Evolutionary conservation across 2,329 filamentous ascomycete genomes (phyloP).

Genomic region (Epichloe scottii): DNA sequence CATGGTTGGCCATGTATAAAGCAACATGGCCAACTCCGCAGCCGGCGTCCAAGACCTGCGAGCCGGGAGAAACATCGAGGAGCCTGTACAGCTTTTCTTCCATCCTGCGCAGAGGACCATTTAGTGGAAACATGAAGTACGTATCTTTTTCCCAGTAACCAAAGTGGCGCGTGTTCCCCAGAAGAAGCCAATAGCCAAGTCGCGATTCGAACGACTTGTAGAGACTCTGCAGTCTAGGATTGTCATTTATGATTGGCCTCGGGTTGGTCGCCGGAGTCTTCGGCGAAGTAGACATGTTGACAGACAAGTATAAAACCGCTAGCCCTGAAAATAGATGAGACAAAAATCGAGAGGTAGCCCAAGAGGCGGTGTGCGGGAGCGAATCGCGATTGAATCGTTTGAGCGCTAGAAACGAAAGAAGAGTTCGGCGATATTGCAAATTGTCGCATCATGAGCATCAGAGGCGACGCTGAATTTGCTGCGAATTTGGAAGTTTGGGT

Average conservation of each 20-base stretch:
- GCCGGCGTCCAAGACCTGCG: conserved; percentile 38
- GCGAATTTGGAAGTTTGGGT: too few relatives aligned
- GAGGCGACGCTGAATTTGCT: too few relatives aligned
- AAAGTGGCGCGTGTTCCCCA: conserved; percentile 37
- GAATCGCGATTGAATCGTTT: too few relatives aligned
- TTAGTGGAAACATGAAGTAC: conserved; percentile 35
- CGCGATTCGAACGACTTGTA: conserved; percentile 30
- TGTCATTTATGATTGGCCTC: conserved; percentile 21
- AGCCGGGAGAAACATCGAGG: conserved; percentile 24
- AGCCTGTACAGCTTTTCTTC: conserved; percentile 32
- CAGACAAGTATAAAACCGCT: not conserved
- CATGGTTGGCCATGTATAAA: conserved; percentile 30
- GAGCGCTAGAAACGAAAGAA: too few relatives aligned
- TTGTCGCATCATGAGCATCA: too few relatives aligned
- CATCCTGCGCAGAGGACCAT: conserved; percentile 30
- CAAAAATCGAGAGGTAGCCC: too few relatives aligned
- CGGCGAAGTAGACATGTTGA: not conserved
- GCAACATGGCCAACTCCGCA: conserved; percentile 38
- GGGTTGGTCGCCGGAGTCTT: not conserved
- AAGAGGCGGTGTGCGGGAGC: too few relatives aligned
- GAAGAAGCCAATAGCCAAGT: conserved; percentile 28
- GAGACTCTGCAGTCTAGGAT: conserved; percentile 29
- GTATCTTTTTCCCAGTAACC: conserved; percentile 34
- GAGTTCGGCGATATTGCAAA: too few relatives aligned
- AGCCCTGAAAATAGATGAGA: too few relatives aligned